These are phyloP conservation scores for Solanum raphanifolium DNA, from an alignment of 257 asterid species.

Conservation along the genomic window DNA sequence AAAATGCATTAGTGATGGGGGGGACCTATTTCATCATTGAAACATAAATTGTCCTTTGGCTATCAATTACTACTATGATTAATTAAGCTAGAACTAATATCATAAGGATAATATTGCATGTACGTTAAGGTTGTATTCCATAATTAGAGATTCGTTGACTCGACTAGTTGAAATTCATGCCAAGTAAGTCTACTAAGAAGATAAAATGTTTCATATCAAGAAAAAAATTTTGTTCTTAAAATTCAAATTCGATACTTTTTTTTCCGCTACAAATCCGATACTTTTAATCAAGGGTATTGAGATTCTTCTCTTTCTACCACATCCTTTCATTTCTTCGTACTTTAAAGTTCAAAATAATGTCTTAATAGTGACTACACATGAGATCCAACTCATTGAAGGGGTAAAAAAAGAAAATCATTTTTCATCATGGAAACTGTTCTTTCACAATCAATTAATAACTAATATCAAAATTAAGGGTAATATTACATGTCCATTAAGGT, in stretches of 20 bases:
- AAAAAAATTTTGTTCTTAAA: fast-evolving
- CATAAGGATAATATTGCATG: background rate
- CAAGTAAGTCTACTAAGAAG: background rate
- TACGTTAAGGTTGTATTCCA: background rate
- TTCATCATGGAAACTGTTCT: background rate
- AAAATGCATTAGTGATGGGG: background rate
- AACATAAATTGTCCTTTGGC: background rate
- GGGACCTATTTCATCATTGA: background rate
- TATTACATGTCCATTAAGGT: background rate
- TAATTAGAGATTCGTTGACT: background rate
- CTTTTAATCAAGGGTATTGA: background rate
- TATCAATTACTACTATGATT: background rate
- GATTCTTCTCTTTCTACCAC: background rate
- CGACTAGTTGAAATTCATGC: background rate
- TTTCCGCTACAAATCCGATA: background rate
- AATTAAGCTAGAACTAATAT: background rate
- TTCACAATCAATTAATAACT: background rate
- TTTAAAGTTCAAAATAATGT: background rate
- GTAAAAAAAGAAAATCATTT: background rate
- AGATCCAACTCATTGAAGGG: background rate
- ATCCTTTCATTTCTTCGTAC: background rate
- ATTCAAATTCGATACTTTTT: background rate
- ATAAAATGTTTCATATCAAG: background rate
- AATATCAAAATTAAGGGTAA: background rate
- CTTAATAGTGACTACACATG: background rate